A percentile compares a stretch with the other conserved stretches of the same genome.
Conservation (phyloP, 345 rosid species). For the Gossypium australe region DNA sequence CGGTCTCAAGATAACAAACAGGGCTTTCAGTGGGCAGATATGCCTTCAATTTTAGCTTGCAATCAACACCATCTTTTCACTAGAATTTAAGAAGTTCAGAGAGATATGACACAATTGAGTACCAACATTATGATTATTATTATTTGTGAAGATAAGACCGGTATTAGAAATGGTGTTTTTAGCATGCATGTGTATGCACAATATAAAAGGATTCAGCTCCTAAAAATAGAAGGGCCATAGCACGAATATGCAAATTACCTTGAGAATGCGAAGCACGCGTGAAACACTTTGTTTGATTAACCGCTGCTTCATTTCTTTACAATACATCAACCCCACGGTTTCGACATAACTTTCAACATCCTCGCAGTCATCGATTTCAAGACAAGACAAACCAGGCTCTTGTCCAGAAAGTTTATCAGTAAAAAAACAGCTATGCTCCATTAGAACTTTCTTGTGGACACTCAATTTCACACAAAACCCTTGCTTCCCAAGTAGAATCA, state of each 20-base stretch:
- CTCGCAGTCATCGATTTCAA: slow-evolving; percentile 80
- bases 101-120: background rate
- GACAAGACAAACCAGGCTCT: slow-evolving; percentile 50
- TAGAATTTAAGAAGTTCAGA: background rate
- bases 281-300: slow-evolving; percentile 83
- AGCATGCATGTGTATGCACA: background rate
- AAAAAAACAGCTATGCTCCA: slow-evolving; percentile 68
- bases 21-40: background rate
- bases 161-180: background rate
- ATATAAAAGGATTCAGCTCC: slow-evolving; percentile 3
- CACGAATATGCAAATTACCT: slow-evolving; percentile 44
- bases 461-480: slow-evolving; percentile 92
- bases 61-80: background rate
- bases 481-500: slow-evolving; percentile 80
- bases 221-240: background rate
- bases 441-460: slow-evolving; percentile 72
- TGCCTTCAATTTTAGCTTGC: background rate
- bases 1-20: background rate
- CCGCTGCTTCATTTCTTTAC: slow-evolving; percentile 93
- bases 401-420: slow-evolving; percentile 57
- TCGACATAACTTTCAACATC: slow-evolving; percentile 91
- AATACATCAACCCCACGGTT: slow-evolving; percentile 92
- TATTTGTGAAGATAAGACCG: background rate
- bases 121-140: background rate
- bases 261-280: slow-evolving; percentile 79